phyloP scores from a whole-genome alignment of 192 early-diverging fungal species.

The Mortierella alpina region DNA sequence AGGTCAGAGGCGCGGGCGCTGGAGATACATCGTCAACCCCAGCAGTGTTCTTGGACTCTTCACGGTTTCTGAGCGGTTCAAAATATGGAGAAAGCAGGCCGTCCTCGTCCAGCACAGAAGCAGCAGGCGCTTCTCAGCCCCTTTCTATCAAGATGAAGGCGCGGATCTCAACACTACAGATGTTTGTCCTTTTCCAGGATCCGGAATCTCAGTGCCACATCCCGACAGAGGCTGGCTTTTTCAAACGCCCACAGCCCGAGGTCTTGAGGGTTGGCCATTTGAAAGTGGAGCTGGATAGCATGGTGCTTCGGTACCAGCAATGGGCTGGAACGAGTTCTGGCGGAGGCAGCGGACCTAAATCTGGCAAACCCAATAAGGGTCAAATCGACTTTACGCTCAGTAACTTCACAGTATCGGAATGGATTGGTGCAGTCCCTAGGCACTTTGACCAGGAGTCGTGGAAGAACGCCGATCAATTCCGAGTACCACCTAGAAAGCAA shows the following conservation, averaged over 20 bases:
- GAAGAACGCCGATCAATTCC: conserved; percentile 7
- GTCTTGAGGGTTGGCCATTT: conserved; percentile 43
- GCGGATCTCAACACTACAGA: conserved; percentile 40
- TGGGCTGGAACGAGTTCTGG: conserved; percentile 26
- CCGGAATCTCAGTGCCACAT: conserved; percentile 22
- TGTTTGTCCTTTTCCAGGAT: conserved; percentile 56
- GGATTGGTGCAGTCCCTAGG: conserved; percentile 26
- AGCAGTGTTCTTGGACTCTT: conserved; percentile 29
- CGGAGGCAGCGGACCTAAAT: conserved; percentile 14
- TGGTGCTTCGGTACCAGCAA: conserved; percentile 44
- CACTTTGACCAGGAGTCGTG: conserved; percentile 24
- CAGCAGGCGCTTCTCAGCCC: conserved; percentile 2
- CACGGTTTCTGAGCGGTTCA: conserved; percentile 34
- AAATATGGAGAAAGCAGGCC: conserved; percentile 17
- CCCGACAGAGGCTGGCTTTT: conserved; percentile 45
- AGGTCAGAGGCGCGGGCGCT: background rate
- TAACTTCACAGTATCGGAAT: conserved; percentile 35
- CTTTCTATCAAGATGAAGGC: conserved; percentile 54
- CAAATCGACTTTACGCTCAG: conserved; percentile 46
- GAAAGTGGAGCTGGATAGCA: conserved; percentile 50
- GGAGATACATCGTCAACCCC: conserved; percentile 6
- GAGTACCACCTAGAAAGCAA: conserved; percentile 21
- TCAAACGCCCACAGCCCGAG: conserved; percentile 34
- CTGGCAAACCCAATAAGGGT: conserved; percentile 27
- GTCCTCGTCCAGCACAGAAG: conserved; percentile 1